A percentile compares a stretch with the other conserved stretches of the same genome.
phyloP scores from a whole-genome alignment of 2,329 filamentous ascomycete genomes.

The Exophiala sp. region DNA sequence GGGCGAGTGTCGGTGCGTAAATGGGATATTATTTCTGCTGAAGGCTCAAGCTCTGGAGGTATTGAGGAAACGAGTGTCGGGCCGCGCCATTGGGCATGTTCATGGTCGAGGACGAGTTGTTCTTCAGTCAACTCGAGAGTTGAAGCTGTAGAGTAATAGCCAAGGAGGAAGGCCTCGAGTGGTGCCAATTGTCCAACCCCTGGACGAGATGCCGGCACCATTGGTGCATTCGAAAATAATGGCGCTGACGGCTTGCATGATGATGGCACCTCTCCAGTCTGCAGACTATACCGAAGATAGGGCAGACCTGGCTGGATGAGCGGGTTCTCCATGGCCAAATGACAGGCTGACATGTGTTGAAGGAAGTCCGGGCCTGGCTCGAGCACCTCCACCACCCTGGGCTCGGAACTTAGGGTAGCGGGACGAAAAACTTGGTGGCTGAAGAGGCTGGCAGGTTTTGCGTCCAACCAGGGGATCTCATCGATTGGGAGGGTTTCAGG shows the following conservation, averaged over 20 bases:
- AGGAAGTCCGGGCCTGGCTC: conserved; percentile 9
- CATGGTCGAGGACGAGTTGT: conserved; percentile 37
- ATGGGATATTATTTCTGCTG: conserved; percentile 8
- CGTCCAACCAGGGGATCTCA: neutral
- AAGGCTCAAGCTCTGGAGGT: conserved; percentile 2
- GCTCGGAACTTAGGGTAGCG: neutral
- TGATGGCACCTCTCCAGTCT: conserved; percentile 15
- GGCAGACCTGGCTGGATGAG: conserved; percentile 11
- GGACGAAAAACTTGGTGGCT: conserved; percentile 15
- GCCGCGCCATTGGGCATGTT: conserved; percentile 29
- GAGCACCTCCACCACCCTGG: conserved; percentile 5
- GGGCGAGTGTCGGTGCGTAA: conserved; percentile 4
- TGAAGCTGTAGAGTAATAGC: conserved; percentile 19
- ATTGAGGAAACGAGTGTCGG: conserved; percentile 20
- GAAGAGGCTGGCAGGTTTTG: conserved; percentile 19
- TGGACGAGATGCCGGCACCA: conserved; percentile 15
- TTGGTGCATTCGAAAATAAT: conserved; percentile 13
- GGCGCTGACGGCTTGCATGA: conserved; percentile 19
- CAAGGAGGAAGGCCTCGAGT: conserved; percentile 20
- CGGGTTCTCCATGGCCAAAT: conserved; percentile 16
- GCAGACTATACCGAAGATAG: conserved; percentile 15
- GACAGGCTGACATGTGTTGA: conserved; percentile 19
- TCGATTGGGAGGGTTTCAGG: conserved; percentile 26
- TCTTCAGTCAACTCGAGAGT: conserved; percentile 27
- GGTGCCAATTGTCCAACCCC: conserved; percentile 18